These are phyloP conservation scores for Fraxinus sp. DNA, from an alignment of 305 asterid species.

Conservation along the genomic window DNA sequence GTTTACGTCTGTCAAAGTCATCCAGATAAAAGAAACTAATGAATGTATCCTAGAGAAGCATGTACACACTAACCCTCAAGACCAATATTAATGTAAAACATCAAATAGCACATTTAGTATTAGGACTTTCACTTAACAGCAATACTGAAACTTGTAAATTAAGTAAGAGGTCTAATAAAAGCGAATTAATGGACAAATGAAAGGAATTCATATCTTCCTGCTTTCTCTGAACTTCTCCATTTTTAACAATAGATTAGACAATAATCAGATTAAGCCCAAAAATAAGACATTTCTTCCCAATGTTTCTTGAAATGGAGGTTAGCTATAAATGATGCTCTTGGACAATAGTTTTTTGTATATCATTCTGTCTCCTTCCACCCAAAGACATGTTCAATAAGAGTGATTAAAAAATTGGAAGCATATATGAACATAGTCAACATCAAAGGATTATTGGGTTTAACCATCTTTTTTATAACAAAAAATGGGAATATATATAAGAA, in stretches of 20 bases:
- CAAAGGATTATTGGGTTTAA: neutral
- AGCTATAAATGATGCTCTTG: neutral
- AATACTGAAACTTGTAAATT: neutral
- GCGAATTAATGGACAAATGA: neutral
- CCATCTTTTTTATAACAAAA: neutral
- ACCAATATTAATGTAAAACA: neutral
- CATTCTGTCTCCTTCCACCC: neutral
- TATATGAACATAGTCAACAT: neutral
- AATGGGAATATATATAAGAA: neutral
- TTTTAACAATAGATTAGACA: neutral
- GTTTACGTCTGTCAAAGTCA: conserved; percentile 10
- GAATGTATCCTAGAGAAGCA: neutral
- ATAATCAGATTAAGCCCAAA: neutral
- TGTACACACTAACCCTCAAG: neutral
- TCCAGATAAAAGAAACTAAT: neutral
- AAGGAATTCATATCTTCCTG: neutral
- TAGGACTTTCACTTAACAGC: neutral
- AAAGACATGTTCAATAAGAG: neutral
- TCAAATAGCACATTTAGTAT: neutral
- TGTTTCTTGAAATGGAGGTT: neutral
- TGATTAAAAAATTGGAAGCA: neutral
- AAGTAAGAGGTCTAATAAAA: neutral
- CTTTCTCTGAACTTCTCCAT: neutral
- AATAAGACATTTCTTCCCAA: neutral
- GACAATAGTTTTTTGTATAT: neutral